Conservation (phyloP, 345 rosid genomes). For the Litchi chinensis region DNA sequence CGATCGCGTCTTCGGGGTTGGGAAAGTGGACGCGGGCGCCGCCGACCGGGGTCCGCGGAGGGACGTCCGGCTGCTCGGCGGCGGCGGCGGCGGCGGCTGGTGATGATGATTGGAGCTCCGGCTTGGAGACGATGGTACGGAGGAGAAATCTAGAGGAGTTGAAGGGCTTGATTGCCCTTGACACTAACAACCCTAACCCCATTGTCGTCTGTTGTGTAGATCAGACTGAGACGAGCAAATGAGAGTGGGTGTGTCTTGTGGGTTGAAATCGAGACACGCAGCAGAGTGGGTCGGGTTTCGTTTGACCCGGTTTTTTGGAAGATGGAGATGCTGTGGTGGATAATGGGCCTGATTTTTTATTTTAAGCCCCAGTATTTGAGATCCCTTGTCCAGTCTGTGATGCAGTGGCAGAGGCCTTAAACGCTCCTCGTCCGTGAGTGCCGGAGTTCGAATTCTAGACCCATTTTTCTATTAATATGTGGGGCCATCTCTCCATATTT, state of each 20-base stretch:
- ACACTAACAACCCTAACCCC: conserved; percentile 81
- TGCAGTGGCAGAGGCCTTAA: no score
- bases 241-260: not conserved
- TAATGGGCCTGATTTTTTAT: no score
- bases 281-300: no score
- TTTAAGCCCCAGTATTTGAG: no score
- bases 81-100: conserved; percentile 63
- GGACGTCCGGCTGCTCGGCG: conserved; percentile 45
- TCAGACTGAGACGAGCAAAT: not conserved
- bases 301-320: no score
- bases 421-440: no score
- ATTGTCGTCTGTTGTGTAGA: conserved; percentile 27
- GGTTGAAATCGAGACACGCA: no score
- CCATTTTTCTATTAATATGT: no score
- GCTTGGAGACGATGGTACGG: conserved; percentile 70
- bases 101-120: conserved; percentile 70
- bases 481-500: no score
- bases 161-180: conserved; percentile 59
- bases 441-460: no score
- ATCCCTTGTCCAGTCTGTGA: no score
- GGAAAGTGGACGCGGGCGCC: conserved; percentile 86
- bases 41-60: conserved; percentile 65
- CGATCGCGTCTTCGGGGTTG: conserved; percentile 93
- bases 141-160: conserved; percentile 41
- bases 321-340: no score